Evolutionary conservation across 2,329 filamentous ascomycete genomes (phyloP).

Genomic region (Fusarium xylarioides): DNA sequence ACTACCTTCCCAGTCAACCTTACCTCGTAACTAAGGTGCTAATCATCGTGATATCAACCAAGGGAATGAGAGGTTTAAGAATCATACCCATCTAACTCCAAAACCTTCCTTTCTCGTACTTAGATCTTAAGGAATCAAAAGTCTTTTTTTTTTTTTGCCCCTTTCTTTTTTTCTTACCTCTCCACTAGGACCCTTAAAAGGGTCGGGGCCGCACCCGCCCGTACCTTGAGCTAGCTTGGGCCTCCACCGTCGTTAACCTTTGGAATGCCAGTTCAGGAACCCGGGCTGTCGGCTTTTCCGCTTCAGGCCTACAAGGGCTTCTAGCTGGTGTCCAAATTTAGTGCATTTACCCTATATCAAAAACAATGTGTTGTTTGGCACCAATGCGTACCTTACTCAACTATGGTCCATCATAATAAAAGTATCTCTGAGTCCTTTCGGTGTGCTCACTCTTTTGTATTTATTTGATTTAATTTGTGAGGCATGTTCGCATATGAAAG

Average conservation of each 20-base stretch:
- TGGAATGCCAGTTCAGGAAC: constrained; percentile 25
- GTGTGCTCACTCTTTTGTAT: neutral
- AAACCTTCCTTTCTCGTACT: neutral
- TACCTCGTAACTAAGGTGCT: neutral
- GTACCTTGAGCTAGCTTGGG: constrained; percentile 27
- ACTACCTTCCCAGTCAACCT: neutral
- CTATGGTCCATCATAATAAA: neutral
- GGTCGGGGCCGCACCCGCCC: constrained; percentile 5
- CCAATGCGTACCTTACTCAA: neutral
- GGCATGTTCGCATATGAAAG: neutral
- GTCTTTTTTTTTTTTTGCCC: neutral
- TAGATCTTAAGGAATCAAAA: neutral
- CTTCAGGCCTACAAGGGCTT: neutral
- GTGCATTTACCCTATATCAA: neutral
- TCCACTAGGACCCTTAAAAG: constrained; percentile 17
- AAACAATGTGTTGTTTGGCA: neutral
- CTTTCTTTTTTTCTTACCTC: neutral
- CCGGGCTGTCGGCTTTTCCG: constrained; percentile 3
- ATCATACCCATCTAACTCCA: neutral
- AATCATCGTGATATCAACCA: neutral
- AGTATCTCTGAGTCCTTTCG: neutral
- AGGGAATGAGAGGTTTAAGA: constrained; percentile 5
- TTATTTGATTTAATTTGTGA: neutral
- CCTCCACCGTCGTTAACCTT: constrained; percentile 2
- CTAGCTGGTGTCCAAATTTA: neutral